Evolutionary conservation across 805 yeast genomes (phyloP).

Genomic region (Metschnikowia sp.): DNA sequence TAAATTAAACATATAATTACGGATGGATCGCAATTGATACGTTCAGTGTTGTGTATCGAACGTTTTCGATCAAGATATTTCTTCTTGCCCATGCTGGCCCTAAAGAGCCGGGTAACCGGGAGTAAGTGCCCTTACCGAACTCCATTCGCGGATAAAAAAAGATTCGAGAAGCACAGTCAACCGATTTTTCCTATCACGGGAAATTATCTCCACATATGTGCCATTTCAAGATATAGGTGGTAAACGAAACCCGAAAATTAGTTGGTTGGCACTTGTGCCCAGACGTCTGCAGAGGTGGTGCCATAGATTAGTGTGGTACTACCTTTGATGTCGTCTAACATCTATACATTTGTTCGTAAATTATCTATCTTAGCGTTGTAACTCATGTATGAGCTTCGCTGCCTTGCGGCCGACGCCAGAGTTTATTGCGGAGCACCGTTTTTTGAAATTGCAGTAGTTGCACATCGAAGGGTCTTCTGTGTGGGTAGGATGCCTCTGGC

Average conservation of each 20-base stretch:
- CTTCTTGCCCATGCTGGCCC: neutral
- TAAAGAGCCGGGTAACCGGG: constrained; percentile 6
- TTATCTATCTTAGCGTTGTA: constrained; percentile 2
- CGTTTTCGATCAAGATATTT: too few relatives aligned
- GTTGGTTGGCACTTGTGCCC: constrained; percentile 18
- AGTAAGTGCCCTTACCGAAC: too few relatives aligned
- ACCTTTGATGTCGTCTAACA: constrained; percentile 23
- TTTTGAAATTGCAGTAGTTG: constrained; percentile 50
- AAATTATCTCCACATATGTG: constrained; percentile 38
- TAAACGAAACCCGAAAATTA: constrained; percentile 40
- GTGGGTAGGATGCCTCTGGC: constrained; percentile 47
- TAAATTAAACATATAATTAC: too few relatives aligned
- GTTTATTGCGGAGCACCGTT: constrained; percentile 18
- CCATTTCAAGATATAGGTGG: constrained; percentile 33
- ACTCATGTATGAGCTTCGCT: constrained; percentile 7
- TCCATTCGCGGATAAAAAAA: too few relatives aligned
- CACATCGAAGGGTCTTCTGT: constrained; percentile 45
- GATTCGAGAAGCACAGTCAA: too few relatives aligned
- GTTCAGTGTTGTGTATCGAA: too few relatives aligned
- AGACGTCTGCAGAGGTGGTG: constrained; percentile 24
- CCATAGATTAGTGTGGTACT: constrained; percentile 22
- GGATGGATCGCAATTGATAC: too few relatives aligned
- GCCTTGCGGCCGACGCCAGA: constrained; percentile 2
- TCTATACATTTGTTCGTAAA: neutral
- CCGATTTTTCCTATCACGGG: constrained; percentile 14